Evolutionary conservation across 768 basidiomycete species (phyloP), one percentile per base, ranked within the genome.

Genomic region (Tephrocybe sp.): DNA sequence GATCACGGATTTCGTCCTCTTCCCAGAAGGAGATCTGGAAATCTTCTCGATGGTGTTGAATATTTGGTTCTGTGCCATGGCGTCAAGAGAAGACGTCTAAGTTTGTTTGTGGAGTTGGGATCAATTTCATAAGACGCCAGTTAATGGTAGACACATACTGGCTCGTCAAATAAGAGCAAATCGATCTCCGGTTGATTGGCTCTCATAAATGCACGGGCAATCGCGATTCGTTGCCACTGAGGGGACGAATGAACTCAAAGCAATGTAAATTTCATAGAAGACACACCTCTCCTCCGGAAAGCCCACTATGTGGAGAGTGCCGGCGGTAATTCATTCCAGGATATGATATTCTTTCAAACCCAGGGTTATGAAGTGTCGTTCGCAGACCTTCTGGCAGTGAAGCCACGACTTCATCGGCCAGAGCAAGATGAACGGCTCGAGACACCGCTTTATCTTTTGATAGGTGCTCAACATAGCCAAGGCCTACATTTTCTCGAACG

Each of bases 151-250:
- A 42, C 15, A 63, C 84, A 62, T 69, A 86, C 87, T 46, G 90
- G 89, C 71, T 93, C 90, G 65, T 95, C 93, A 62, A 94, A 88
- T 36, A 94, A 68, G 26, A 94, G 72, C 12, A 94, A 69, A 67
- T 93, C 89, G 21, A 90, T 80, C 56, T 85, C 83, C 18, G 82
- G 88, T 62, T 80, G 82, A 60, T 74, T 79, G 42, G 88, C 86
- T 53, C 91, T 76, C 87, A 93, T 90, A 61, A 94, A 93, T 14
- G 90, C 88, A 42, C 93, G 80, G 41, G 91, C 88, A 43, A 94
- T 79, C 15, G 93, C 91, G 50, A 95, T 80, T 58, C 88, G 74
- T 69, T 93, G 90, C 91, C 91, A 93, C 88, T 92, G 63, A 28
- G 52, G 45, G 52, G 17, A 24, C 30, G 46, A 26, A 42, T 26